phyloP scores from a whole-genome alignment of 768 basidiomycete species.

The Tricholoma bakamatsutake region DNA sequence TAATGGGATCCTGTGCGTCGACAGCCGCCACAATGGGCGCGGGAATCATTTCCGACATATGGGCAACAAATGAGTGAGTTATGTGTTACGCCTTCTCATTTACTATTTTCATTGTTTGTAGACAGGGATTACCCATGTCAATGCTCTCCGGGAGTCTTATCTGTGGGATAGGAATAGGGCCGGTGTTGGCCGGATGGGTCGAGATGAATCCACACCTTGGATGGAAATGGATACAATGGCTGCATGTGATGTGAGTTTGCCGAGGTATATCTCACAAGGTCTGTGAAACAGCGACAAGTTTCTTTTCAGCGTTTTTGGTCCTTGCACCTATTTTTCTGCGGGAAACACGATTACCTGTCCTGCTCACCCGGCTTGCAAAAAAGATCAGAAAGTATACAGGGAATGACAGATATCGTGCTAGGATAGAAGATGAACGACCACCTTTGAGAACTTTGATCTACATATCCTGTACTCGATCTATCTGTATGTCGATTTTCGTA shows the following conservation, averaged over 20 bases:
- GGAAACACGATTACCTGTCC: conserved; percentile 70
- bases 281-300: conserved; percentile 25
- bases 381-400: conserved; percentile 61
- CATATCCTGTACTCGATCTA: conserved; percentile 63
- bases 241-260: conserved; percentile 53
- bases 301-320: conserved; percentile 45
- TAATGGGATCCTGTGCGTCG: conserved; percentile 63
- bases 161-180: conserved; percentile 58
- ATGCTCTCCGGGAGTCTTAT: conserved; percentile 60
- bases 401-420: conserved; percentile 55
- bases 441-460: conserved; percentile 53
- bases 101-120: conserved; percentile 17
- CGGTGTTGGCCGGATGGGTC: conserved; percentile 60
- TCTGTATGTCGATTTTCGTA: conserved; percentile 42
- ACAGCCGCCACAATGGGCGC: conserved; percentile 71
- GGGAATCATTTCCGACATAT: conserved; percentile 68
- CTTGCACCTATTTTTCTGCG: conserved; percentile 50
- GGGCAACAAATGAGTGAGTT: conserved; percentile 54
- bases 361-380: conserved; percentile 61
- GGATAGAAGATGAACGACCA: conserved; percentile 57
- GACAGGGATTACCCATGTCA: conserved; percentile 76
- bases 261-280: background rate
- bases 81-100: background rate
- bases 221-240: conserved; percentile 88
- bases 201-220: conserved; percentile 50